Base-by-base conservation (phyloP, 1,139 yeast species). In the Scheffersomyces segobiensis region DNA sequence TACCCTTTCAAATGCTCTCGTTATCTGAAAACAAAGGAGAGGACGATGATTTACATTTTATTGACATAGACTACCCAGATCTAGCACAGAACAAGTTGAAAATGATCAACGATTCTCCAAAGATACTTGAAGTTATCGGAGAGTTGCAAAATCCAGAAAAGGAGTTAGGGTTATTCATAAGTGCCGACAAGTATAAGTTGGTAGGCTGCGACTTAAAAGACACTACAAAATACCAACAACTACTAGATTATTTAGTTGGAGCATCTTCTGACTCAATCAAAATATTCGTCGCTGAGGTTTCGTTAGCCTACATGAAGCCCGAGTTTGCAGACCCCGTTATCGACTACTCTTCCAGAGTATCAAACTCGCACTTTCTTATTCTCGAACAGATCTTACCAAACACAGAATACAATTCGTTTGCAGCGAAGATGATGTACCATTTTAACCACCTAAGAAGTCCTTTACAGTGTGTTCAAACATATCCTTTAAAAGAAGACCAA, bases 51-150 rank as follows among this genome's bases (percentile, higher is more conserved):
- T 68, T 86, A 17, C 72, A 77, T 0, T 89, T 89, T 65, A 76
- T 88, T 24, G 97, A 91, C 71, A 81, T 91, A 52, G 96, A 90
- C 70, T 91, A 88, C 67, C 90, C 93, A 0, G 93, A 88, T 52
- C 73, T 91, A 52, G 82, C 88, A 46, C 64, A 72, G 50, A 80
- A 80, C 56, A 88, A 91, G 70, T 75, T 80, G 24, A 69, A 71
- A 46, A 82, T 87, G 79, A 84, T 91, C 39, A 67, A 72, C 20
- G 67, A 75, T 24, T 78, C 87, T 1, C 67, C 71, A 0, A 88
- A 87, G 56, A 76, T 90, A 10, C 52, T 70, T 18, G 63, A 70
- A 0, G 76, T 88, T 39, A 74, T 88, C 7, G 88, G 88, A 1
- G 64, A 63, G 4, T 53, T 60, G 32, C 64, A 62, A 14, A 49